Percentiles rank a stretch among this genome's conserved stretches.
phyloP scores from a whole-genome alignment of 2,329 filamentous ascomycete species.

The Colletotrichum musae region DNA sequence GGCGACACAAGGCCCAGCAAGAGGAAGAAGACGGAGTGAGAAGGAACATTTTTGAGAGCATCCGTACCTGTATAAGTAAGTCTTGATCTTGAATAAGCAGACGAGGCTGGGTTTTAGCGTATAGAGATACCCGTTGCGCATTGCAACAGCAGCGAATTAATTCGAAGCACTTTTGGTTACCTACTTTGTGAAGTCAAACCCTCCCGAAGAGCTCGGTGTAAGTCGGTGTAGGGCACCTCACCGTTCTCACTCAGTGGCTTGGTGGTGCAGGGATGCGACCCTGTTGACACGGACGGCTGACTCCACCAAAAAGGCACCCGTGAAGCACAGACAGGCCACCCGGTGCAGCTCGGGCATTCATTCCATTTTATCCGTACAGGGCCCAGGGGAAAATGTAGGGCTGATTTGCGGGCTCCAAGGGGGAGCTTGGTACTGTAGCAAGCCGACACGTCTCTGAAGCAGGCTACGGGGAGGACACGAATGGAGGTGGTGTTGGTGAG shows the following conservation, averaged over 20 bases:
- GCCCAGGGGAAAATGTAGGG: conserved; percentile 29
- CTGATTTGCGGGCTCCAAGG: conserved; percentile 38
- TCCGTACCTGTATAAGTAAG: too few relatives aligned
- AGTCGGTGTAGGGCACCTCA: not conserved
- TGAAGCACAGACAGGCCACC: conserved; percentile 31
- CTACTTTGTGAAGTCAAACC: too few relatives aligned
- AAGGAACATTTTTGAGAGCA: conserved; percentile 5
- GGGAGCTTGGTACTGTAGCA: conserved; percentile 34
- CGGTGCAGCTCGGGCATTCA: conserved; percentile 1
- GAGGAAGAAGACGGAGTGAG: conserved; percentile 58
- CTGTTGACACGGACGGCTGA: not conserved
- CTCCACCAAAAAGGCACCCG: conserved; percentile 33
- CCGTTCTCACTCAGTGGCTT: not conserved
- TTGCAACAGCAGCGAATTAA: too few relatives aligned
- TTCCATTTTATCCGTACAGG: conserved; percentile 2
- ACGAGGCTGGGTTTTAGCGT: too few relatives aligned
- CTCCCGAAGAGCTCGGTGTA: conserved; percentile 1
- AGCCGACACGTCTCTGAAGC: conserved; percentile 18
- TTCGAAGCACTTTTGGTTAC: too few relatives aligned
- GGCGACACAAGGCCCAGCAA: conserved; percentile 58
- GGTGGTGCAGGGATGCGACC: conserved; percentile 27
- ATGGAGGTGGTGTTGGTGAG: not conserved
- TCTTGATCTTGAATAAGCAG: too few relatives aligned
- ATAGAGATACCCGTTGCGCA: too few relatives aligned
- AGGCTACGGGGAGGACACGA: not conserved